Conservation (phyloP, 345 rosid species). For the Cardamine chenopodiifolia region DNA sequence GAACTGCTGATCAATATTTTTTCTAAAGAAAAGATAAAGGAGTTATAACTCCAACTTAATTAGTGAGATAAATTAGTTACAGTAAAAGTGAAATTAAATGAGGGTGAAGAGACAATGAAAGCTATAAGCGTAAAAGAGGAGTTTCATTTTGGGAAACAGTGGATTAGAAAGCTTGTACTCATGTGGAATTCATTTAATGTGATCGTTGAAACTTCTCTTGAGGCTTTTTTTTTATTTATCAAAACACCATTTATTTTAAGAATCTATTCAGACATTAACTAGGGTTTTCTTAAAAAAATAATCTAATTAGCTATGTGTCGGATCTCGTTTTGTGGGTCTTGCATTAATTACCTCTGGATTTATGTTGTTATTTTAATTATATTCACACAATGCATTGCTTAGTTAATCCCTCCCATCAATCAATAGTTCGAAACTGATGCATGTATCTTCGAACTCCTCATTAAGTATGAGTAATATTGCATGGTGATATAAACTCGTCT, state of each 20-base stretch:
- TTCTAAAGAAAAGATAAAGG: background rate
- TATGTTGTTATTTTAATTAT: conserved; percentile 42
- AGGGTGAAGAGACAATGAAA: conserved; percentile 1
- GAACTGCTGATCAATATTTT: background rate
- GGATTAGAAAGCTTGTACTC: conserved; percentile 65
- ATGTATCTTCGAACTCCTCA: conserved; percentile 22
- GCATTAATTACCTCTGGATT: conserved; percentile 44
- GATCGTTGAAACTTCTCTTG: conserved; percentile 48
- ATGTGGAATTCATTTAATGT: conserved; percentile 71
- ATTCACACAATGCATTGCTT: background rate
- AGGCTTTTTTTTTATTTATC: conserved; percentile 30
- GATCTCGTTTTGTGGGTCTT: conserved; percentile 54
- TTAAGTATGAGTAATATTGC: conserved; percentile 2
- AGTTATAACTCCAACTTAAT: background rate
- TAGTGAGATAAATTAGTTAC: conserved; percentile 1
- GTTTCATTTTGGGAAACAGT: conserved; percentile 44
- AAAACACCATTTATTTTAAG: conserved; percentile 32
- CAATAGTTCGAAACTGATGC: conserved; percentile 34
- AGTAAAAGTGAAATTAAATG: conserved; percentile 10
- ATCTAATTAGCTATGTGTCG: conserved; percentile 54
- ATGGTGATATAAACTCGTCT: background rate
- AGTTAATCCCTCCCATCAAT: conserved; percentile 21
- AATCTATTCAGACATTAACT: conserved; percentile 45
- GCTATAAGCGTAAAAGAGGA: conserved; percentile 39
- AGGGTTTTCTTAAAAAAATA: conserved; percentile 34